Percentiles rank a stretch among this genome's conserved stretches.
Conservation (phyloP, 2,329 filamentous ascomycete species). For the Phoma sp. region DNA sequence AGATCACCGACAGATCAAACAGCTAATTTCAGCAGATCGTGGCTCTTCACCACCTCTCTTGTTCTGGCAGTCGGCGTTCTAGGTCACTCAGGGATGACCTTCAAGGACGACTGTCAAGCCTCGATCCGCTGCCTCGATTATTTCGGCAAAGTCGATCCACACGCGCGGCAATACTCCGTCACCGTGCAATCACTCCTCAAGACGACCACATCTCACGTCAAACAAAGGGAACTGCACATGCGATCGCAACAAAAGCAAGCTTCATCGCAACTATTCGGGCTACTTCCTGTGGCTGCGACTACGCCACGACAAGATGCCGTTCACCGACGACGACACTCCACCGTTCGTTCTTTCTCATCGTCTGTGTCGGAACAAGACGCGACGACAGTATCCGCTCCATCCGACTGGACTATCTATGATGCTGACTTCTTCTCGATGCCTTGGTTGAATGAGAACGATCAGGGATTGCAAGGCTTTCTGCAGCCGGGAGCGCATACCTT, state of each 20-base stretch:
- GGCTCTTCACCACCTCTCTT: conserved; percentile 41
- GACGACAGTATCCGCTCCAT: conserved; percentile 14
- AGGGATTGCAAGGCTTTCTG: conserved; percentile 38
- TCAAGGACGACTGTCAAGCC: conserved; percentile 29
- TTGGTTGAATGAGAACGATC: conserved; percentile 40
- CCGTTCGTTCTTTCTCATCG: conserved; percentile 3
- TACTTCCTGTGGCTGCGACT: conserved; percentile 23
- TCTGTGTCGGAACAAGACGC: conserved; percentile 12
- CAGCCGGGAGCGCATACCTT: conserved; percentile 39
- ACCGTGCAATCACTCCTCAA: conserved; percentile 35
- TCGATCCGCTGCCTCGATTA: conserved; percentile 36
- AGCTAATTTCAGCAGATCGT: conserved; percentile 27
- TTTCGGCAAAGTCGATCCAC: conserved; percentile 35
- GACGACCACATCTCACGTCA: conserved; percentile 32
- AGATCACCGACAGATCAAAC: no score
- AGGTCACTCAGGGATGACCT: conserved; percentile 29
- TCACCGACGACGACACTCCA: conserved; percentile 4
- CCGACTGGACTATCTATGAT: conserved; percentile 42
- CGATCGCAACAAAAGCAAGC: conserved; percentile 35
- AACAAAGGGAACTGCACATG: conserved; percentile 30
- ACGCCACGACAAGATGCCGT: not conserved
- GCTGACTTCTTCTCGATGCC: conserved; percentile 40
- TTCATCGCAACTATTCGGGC: conserved; percentile 38
- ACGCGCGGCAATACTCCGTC: conserved; percentile 39
- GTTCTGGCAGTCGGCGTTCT: conserved; percentile 36